Evolutionary conservation across 2,329 filamentous ascomycete species (phyloP).

Genomic region (Aspergillus jensenii): DNA sequence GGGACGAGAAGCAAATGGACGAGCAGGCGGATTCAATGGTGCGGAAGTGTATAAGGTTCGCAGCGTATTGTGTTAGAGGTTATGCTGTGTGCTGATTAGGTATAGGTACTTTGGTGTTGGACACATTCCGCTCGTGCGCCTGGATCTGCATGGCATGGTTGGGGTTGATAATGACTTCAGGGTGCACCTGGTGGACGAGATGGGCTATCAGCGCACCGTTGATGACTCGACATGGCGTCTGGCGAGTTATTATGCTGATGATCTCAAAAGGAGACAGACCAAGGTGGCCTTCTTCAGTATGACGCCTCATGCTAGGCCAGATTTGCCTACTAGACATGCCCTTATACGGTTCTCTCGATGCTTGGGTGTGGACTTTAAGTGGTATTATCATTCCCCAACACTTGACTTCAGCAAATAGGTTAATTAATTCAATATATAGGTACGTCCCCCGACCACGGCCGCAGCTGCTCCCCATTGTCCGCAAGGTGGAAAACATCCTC

Average conservation of each 20-base stretch:
- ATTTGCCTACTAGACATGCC: not conserved
- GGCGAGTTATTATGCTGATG: not conserved
- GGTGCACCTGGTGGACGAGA: conserved; percentile 55
- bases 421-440: not conserved
- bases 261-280: not conserved
- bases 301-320: not conserved
- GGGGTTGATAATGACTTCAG: conserved; percentile 65
- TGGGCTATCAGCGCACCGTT: not conserved
- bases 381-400: not conserved
- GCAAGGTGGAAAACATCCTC: not conserved
- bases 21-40: conserved; percentile 78
- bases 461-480: not conserved
- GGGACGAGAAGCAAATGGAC: conserved; percentile 61
- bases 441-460: not conserved
- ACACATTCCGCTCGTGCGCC: conserved; percentile 62
- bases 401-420: not conserved
- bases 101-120: conserved; percentile 67
- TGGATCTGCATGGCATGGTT: conserved; percentile 65
- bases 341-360: not conserved
- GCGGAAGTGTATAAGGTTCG: conserved; percentile 66
- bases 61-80: conserved; percentile 26
- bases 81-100: no score
- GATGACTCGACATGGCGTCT: not conserved
- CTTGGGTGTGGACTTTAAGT: not conserved
- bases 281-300: not conserved